A percentile compares a stretch with the other conserved stretches of the same genome.
Evolutionary conservation across 2,329 filamentous ascomycete genomes (phyloP).

Genomic region (Arachnomyces sp.): DNA sequence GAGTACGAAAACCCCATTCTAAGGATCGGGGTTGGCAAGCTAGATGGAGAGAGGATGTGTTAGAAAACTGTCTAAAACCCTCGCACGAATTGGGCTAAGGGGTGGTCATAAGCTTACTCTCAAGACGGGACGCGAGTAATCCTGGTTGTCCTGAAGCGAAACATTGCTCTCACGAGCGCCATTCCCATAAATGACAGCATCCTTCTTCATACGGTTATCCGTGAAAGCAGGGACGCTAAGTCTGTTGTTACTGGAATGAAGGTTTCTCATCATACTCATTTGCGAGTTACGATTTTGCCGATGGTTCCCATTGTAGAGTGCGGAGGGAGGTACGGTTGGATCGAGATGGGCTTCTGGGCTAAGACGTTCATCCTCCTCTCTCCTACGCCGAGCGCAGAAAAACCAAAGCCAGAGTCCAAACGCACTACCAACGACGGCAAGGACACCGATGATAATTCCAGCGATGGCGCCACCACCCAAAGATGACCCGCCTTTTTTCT

Average conservation of each 20-base stretch:
- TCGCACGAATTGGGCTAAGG: no score
- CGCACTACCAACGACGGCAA: conserved; percentile 31
- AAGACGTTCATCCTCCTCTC: conserved; percentile 5
- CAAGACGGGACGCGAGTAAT: conserved; percentile 40
- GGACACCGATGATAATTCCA: conserved; percentile 36
- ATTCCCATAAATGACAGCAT: conserved; percentile 32
- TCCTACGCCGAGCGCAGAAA: conserved; percentile 32
- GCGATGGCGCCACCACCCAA: conserved; percentile 37
- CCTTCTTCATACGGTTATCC: conserved; percentile 39
- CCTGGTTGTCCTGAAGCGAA: conserved; percentile 41
- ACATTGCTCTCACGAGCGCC: conserved; percentile 36
- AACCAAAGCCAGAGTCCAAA: conserved; percentile 32
- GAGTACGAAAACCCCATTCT: no score
- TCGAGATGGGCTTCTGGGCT: conserved; percentile 4
- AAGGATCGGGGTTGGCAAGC: no score
- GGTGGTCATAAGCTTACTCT: conserved; percentile 28
- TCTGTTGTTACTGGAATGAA: conserved; percentile 1
- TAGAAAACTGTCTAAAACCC: no score
- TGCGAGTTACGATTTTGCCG: conserved; percentile 27
- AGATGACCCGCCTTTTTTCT: conserved; percentile 15
- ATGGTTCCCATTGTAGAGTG: conserved; percentile 7
- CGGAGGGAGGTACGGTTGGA: conserved; percentile 20
- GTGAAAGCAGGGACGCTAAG: conserved; percentile 27
- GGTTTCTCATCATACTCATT: conserved; percentile 24
- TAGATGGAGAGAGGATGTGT: neutral